A percentile compares a stretch with the other conserved stretches of the same genome.
phyloP scores from a whole-genome alignment of 495 filamentous ascomycete genomes.

The Lophiostoma macrostomum region DNA sequence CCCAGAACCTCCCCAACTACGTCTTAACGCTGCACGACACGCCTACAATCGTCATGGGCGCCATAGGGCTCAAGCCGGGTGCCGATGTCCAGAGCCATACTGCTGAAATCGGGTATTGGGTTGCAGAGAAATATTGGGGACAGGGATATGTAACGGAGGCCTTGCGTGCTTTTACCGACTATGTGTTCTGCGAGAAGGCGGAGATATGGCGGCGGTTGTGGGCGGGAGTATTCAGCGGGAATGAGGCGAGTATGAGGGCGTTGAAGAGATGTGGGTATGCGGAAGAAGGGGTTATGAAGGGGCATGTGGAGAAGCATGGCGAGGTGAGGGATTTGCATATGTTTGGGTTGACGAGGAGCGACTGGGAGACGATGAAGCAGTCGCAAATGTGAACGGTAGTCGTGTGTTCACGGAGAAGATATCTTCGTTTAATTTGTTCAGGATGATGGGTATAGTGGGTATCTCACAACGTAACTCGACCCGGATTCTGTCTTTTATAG shows the following conservation, averaged over 20 bases:
- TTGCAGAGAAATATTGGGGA: conserved; percentile 36
- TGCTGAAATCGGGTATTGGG: conserved; percentile 40
- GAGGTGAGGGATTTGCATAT: conserved; percentile 24
- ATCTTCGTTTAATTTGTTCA: not conserved
- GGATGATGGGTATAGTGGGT: not conserved
- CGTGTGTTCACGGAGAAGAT: not conserved
- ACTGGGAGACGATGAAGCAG: conserved; percentile 25
- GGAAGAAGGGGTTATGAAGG: conserved; percentile 32
- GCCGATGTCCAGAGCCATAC: conserved; percentile 33
- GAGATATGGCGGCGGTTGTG: conserved; percentile 24
- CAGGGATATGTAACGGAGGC: conserved; percentile 33
- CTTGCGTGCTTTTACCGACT: conserved; percentile 31
- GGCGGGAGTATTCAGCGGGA: conserved; percentile 27
- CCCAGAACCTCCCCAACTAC: conserved; percentile 21
- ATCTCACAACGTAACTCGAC: not conserved
- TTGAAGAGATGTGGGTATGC: conserved; percentile 36
- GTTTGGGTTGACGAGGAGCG: conserved; percentile 25
- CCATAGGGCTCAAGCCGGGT: conserved; percentile 35
- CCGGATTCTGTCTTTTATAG: not conserved
- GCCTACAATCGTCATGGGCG: conserved; percentile 32
- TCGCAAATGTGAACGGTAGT: not conserved
- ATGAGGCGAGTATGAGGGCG: conserved; percentile 32
- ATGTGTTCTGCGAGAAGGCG: conserved; percentile 31
- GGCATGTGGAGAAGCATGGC: conserved; percentile 35
- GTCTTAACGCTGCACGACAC: conserved; percentile 15